Evolutionary conservation across 495 filamentous ascomycete genomes (phyloP).

Genomic region (Neurospora discreta): DNA sequence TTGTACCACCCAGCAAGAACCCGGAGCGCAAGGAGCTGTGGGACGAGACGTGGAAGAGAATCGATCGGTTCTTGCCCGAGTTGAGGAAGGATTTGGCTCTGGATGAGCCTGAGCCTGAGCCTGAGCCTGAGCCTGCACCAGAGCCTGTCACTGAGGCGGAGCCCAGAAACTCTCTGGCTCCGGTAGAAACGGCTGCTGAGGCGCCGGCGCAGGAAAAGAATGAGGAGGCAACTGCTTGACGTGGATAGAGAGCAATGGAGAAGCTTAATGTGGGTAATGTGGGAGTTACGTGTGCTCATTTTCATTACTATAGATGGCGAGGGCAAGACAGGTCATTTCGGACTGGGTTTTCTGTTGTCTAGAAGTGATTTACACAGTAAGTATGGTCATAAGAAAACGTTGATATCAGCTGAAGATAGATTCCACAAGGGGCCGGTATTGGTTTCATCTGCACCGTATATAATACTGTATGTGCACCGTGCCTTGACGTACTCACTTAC

Average conservation of each 20-base stretch:
- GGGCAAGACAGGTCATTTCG: background rate
- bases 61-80: conserved; percentile 82
- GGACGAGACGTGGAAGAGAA: conserved; percentile 75
- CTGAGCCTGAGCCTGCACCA: background rate
- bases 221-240: background rate
- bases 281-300: background rate
- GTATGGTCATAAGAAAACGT: background rate
- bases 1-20: conserved; percentile 60
- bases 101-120: conserved; percentile 21
- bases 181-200: background rate
- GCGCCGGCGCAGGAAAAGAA: background rate
- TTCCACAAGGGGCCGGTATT: background rate
- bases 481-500: background rate
- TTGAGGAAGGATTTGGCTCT: conserved; percentile 43
- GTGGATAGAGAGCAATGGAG: background rate
- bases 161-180: background rate
- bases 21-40: conserved; percentile 51
- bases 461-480: background rate
- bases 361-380: background rate
- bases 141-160: background rate
- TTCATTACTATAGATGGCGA: background rate
- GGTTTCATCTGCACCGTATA: background rate
- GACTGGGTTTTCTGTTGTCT: background rate
- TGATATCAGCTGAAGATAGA: background rate
- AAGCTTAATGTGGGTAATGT: background rate